Base-by-base conservation (phyloP, 2,329 filamentous ascomycete genomes). In the Curvularia lunata region DNA sequence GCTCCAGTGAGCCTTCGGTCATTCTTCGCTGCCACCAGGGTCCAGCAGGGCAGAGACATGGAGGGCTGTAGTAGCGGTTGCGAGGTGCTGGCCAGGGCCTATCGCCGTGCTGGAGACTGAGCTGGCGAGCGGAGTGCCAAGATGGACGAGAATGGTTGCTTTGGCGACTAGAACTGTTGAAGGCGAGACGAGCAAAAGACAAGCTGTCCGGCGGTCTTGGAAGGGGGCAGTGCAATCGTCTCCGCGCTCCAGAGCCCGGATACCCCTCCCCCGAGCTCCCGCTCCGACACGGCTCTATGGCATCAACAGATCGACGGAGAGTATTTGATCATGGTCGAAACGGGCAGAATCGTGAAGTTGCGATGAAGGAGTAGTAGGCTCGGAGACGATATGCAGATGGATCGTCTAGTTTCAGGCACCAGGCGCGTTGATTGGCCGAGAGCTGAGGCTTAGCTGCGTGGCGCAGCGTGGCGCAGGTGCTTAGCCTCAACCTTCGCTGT, bases 191-290 rank as follows among this genome's bases (percentile, higher is more conserved):
- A 37, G 51, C 52, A 52, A 47, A 46, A 48, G 32, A 49, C 52
- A 59, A 59, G 52, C 16, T 48, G 40, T 21, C 48, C 52, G 56
- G 56, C 41, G 48, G 42, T 56, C 48, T 58, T 59, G 56, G 52
- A 58, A 55, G 48, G 56, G 59, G 59, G 59, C 59, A 61, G 59
- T 61, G 59, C 59, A 61, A 45, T 51, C 18, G 32, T 41, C 47
- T 48, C 45, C 51, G 51, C 55, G 46, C 46, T 27, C 25, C 25
- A 46, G 38, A 38, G 52, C 54, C 32, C 50, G 37, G 49, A 54
- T 37, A 41, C 9, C 5, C 27, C 27, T 10, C 27, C 27, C 49
- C 49, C 48, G 37, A 38, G 23, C 49, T 21, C 54, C 34, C 41
- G 13, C 28, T n/a, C 49, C 21, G 40, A 18, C 49, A 34, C 16